These are phyloP conservation scores for Lithospermum erythrorhizon DNA, from an alignment of 257 asterid species.

Conservation along the genomic window DNA sequence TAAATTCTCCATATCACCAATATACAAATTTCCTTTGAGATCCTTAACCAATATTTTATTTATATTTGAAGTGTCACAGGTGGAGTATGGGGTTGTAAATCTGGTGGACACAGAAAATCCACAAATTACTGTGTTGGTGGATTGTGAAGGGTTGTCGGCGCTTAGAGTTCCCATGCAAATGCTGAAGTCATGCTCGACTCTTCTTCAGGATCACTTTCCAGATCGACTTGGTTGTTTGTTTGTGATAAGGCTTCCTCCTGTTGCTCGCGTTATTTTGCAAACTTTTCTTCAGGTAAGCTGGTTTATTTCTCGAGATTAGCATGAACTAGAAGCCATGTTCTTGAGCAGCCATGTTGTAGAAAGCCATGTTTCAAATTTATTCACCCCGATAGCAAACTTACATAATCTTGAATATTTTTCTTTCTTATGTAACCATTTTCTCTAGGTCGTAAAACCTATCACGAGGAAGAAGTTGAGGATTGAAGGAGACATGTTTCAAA, in stretches of 20 bases:
- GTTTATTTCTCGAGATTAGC: conserved; percentile 1
- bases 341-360: neutral
- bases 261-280: conserved; percentile 73
- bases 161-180: conserved; percentile 76
- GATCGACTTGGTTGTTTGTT: conserved; percentile 70
- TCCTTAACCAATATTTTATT: conserved; percentile 17
- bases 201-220: conserved; percentile 88
- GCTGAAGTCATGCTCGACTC: conserved; percentile 59
- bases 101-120: conserved; percentile 45
- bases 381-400: neutral
- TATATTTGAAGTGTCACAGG: conserved; percentile 82
- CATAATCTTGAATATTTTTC: neutral
- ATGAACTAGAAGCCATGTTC: neutral
- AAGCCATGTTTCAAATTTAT: neutral
- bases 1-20: neutral
- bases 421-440: conserved; percentile 7
- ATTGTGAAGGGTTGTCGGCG: conserved; percentile 66
- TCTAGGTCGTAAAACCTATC: conserved; percentile 70
- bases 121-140: conserved; percentile 73
- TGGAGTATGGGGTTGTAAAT: conserved; percentile 74
- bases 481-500: conserved; percentile 51
- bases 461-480: conserved; percentile 77
- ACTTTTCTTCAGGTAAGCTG: conserved; percentile 70
- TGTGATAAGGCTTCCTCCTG: conserved; percentile 72
- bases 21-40: neutral